Evolutionary conservation across 768 basidiomycete genomes (phyloP).

Genomic region (Mycena floridula): DNA sequence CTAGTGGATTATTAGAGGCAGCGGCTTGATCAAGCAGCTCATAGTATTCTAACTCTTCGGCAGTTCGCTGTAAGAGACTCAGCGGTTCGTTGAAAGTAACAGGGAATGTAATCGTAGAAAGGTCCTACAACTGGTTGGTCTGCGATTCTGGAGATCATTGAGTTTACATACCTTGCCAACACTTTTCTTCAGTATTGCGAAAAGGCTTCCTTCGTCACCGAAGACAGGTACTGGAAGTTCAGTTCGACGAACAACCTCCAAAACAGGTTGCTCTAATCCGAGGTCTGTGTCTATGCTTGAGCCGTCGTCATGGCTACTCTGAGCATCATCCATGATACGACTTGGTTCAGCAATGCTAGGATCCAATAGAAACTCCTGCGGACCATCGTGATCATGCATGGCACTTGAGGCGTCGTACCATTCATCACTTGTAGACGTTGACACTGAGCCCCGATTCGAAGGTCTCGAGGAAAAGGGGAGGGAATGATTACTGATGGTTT

Average conservation of each 20-base stretch:
- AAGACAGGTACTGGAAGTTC: conserved; percentile 53
- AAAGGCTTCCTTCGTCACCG: conserved; percentile 78
- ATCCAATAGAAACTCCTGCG: conserved; percentile 67
- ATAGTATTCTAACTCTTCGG: conserved; percentile 81
- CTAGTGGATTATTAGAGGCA: conserved; percentile 46
- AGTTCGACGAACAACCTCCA: conserved; percentile 41
- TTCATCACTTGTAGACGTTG: conserved; percentile 49
- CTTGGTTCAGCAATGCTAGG: conserved; percentile 32
- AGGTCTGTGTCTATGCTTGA: conserved; percentile 53
- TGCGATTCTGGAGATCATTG: not conserved
- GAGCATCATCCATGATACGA: conserved; percentile 31
- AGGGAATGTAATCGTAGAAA: conserved; percentile 79
- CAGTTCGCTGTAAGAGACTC: conserved; percentile 72
- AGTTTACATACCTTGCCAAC: conserved; percentile 63
- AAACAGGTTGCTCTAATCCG: conserved; percentile 28
- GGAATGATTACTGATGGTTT: conserved; percentile 15
- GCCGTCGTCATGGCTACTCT: conserved; percentile 31
- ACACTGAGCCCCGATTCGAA: conserved; percentile 39
- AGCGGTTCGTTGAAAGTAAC: conserved; percentile 89
- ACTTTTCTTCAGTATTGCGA: conserved; percentile 80
- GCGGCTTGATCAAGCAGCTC: conserved; percentile 64
- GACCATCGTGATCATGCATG: conserved; percentile 44
- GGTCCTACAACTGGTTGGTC: conserved; percentile 42
- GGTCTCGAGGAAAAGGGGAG: conserved; percentile 25
- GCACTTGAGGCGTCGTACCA: conserved; percentile 76